Base-by-base conservation (phyloP, 768 basidiomycete species). In the Lactarius hatsudake region DNA sequence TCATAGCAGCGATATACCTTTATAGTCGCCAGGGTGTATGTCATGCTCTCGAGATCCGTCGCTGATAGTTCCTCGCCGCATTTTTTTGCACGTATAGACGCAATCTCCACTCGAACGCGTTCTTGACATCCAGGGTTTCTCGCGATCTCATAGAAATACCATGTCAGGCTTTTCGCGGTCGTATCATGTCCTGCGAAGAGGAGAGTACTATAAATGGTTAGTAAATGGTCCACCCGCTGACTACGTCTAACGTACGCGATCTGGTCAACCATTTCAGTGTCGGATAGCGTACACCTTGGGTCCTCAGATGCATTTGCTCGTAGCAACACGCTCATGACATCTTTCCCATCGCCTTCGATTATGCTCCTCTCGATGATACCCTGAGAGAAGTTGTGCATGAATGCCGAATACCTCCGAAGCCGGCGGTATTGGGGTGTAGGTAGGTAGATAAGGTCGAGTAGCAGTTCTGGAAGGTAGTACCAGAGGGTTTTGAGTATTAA, bases 281-380 rank as follows among this genome's bases (percentile, higher is more conserved):
- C 67, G 15, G n/a, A 60, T 23, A 73, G 54, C 17, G 43, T 67
- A 2, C 61, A 26, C 20, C 61, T 66, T 6, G 64, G 53, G 30
- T 71, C 51, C 40, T 66, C 65, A 4, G 73, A 71, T 10, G 36
- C 59, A 34, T 71, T 74, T 9, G 72, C 73, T 17, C 64, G 72
- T n/a, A 72, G 66, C 28, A 73, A 57, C 26, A 72, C 61, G 63
- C 71, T 73, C 70, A 73, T 63, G 15, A 72, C 56, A 59, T 73
- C 69, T 42, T 69, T 71, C 34, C 48, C 63, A 42, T 71, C 34
- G 17, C 54, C 53, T 30, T 62, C 30, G 18, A 51, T 55, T 48
- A 57, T 51, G 3, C 57, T 56, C 59, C 69, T 69, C 62, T 66
- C 60, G 8, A 70, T 26, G 20, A 72, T 65, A 0, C 45, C 28